Evolutionary conservation across 2,329 filamentous ascomycete genomes (phyloP), one percentile per base, ranked within the genome.

Genomic region (Hypoxylon sp.): DNA sequence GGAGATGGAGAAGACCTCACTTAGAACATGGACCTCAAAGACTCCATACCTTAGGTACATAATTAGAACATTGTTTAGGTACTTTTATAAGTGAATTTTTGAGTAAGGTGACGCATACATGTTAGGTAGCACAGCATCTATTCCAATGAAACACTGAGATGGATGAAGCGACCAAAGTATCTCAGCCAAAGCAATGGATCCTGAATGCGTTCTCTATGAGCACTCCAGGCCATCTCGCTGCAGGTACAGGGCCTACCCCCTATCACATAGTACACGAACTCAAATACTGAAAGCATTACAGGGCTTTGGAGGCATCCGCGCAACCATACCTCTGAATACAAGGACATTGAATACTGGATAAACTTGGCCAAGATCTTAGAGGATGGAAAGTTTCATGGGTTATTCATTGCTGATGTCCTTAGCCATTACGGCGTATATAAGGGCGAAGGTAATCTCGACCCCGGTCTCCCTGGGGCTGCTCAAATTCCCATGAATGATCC

Each of bases 151-250:
- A 5, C 6, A 25, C 25, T 17, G 34, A 2, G 6, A 59, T 59
- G 45, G 14, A 4, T 2, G 34, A 21, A 5, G 19, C 19, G 17
- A 19, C 23, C n/a, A 19, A 21, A 25, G 43, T 34, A 36, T 14
- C 13, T 11, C 32, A 14, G 7, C 32, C 56, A 14, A 59, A 59
- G 13, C 32, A 59, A 30, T 50, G 56, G 56, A 59, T 59, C 14
- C 28, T 59, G 23, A 67, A 55, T 7, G 48, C 3, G 23, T 34
- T 19, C 7, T 60, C 25, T 1, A 59, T 3, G 21, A 68, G 36
- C 38, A 59, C 56, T 17, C 38, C 43, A 60, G 86, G 84, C 85
- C 86, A 10, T 60, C 25, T 61, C 56, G 21, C 64, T 28, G 45
- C 56, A 21, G 56, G 56, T 59, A 59, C 19, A 19, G 13, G 13